These are phyloP conservation scores for Hypomyces perniciosus DNA, from an alignment of 2,329 filamentous ascomycete genomes.

Conservation along the genomic window DNA sequence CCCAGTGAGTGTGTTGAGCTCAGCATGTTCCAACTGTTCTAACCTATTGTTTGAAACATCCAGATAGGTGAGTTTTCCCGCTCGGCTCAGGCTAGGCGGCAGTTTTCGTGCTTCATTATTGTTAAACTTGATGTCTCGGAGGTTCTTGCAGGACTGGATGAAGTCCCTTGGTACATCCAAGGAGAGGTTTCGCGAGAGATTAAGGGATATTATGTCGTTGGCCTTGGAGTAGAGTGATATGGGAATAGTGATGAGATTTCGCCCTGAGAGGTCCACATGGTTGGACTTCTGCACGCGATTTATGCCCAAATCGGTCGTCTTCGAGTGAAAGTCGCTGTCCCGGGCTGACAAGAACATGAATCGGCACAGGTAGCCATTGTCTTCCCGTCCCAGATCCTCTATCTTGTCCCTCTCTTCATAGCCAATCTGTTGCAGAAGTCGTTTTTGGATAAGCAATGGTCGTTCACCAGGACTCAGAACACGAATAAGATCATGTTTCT, in stretches of 20 bases:
- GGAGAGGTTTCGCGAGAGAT: slow-evolving; percentile 86
- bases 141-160: slow-evolving; percentile 83
- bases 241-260: slow-evolving; percentile 89
- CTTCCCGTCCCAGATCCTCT: slow-evolving; percentile 90
- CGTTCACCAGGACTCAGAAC: slow-evolving; percentile 74
- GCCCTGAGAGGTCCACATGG: slow-evolving; percentile 84
- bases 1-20: slow-evolving; percentile 67
- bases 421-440: slow-evolving; percentile 82
- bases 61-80: slow-evolving; percentile 75
- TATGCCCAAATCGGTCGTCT: slow-evolving; percentile 68
- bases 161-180: slow-evolving; percentile 94
- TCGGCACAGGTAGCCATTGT: slow-evolving; percentile 93
- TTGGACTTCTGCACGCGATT: slow-evolving; percentile 84
- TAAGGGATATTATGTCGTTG: slow-evolving; percentile 87
- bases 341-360: slow-evolving; percentile 92
- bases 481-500: slow-evolving; percentile 82
- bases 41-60: slow-evolving; percentile 93
- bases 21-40: slow-evolving; percentile 79
- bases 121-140: slow-evolving; percentile 92
- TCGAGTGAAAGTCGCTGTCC: slow-evolving; percentile 70
- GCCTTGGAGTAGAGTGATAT: slow-evolving; percentile 91
- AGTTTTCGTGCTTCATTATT: slow-evolving; percentile 88
- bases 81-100: slow-evolving; percentile 76
- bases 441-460: slow-evolving; percentile 86
- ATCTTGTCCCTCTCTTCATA: slow-evolving; percentile 82